phyloP scores from a whole-genome alignment of 2,329 filamentous ascomycete genomes.

The Aspergillus clavatus region DNA sequence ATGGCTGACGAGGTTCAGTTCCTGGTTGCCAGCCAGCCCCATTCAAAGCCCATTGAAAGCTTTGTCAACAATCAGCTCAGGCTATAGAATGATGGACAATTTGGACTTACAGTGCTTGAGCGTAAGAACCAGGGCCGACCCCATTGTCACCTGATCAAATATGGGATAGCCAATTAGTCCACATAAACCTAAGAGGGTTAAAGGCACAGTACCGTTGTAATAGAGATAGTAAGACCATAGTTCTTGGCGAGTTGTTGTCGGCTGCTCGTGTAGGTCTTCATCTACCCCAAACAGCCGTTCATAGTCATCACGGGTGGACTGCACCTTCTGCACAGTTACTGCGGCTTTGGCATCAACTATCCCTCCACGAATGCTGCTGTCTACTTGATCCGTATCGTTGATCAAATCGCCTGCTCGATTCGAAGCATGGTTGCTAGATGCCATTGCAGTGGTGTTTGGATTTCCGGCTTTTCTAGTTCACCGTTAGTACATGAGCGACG shows the following conservation, averaged over 20 bases:
- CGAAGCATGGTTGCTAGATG: not conserved
- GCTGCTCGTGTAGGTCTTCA: slow-evolving; percentile 34
- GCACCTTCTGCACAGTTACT: slow-evolving; percentile 12
- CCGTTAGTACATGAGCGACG: not conserved
- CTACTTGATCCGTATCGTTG: not conserved
- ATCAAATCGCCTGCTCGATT: not conserved
- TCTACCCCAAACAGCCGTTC: slow-evolving; percentile 36
- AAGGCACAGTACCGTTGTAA: slow-evolving; percentile 32
- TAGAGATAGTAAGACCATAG: slow-evolving; percentile 44
- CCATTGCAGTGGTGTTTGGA: not conserved
- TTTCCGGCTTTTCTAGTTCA: not conserved
- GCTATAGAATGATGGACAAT: not conserved
- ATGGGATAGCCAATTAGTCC: not conserved
- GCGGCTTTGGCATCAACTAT: not conserved
- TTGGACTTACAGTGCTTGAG: slow-evolving; percentile 32
- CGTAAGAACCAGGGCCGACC: slow-evolving; percentile 40
- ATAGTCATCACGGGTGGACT: slow-evolving; percentile 25
- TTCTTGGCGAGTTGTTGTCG: slow-evolving; percentile 39
- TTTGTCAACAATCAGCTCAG: slow-evolving; percentile 8
- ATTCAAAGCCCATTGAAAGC: slow-evolving; percentile 40
- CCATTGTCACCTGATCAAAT: slow-evolving; percentile 35
- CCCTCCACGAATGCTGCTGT: not conserved
- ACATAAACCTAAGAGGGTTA: not conserved
- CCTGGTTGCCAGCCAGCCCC: slow-evolving; percentile 36
- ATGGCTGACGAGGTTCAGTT: slow-evolving; percentile 28